These are phyloP conservation scores for Chaetomiaceae sp. DNA, from an alignment of 2,329 filamentous ascomycete species.

Conservation along the genomic window DNA sequence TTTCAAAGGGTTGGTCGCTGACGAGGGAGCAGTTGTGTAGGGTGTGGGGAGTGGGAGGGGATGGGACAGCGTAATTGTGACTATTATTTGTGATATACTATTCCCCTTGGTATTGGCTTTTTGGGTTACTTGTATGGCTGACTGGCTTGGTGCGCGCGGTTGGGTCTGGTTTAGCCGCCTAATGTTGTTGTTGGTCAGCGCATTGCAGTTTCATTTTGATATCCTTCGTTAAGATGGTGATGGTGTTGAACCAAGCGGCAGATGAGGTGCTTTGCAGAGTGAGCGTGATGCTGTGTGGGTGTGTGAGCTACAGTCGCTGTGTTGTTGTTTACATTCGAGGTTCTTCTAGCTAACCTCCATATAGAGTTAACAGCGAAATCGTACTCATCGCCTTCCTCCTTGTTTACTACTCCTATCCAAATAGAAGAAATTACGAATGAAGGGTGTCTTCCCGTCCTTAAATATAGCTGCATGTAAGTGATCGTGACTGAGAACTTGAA, in stretches of 20 bases:
- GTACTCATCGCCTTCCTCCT: too few relatives aligned
- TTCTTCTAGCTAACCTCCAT: too few relatives aligned
- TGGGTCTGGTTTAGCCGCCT: constrained; percentile 2
- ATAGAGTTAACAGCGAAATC: too few relatives aligned
- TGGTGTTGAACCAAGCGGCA: background rate
- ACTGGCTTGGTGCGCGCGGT: background rate
- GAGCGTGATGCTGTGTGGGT: too few relatives aligned
- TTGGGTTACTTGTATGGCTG: background rate
- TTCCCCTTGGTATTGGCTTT: constrained; percentile 1
- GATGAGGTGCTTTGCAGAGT: too few relatives aligned
- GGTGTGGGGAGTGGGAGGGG: background rate
- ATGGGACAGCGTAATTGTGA: constrained; percentile 8
- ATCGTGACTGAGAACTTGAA: too few relatives aligned
- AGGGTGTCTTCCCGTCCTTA: too few relatives aligned
- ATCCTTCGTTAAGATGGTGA: background rate
- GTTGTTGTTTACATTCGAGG: too few relatives aligned
- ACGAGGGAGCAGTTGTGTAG: background rate
- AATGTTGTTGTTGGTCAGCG: constrained; percentile 9
- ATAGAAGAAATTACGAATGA: too few relatives aligned
- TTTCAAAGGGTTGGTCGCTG: background rate
- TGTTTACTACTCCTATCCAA: too few relatives aligned
- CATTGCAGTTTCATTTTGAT: background rate
- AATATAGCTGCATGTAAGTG: too few relatives aligned
- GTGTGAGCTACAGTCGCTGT: too few relatives aligned
- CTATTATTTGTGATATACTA: constrained; percentile 13